Conservation (phyloP, 2,329 filamentous ascomycete genomes). For the Aspergillus latus region DNA sequence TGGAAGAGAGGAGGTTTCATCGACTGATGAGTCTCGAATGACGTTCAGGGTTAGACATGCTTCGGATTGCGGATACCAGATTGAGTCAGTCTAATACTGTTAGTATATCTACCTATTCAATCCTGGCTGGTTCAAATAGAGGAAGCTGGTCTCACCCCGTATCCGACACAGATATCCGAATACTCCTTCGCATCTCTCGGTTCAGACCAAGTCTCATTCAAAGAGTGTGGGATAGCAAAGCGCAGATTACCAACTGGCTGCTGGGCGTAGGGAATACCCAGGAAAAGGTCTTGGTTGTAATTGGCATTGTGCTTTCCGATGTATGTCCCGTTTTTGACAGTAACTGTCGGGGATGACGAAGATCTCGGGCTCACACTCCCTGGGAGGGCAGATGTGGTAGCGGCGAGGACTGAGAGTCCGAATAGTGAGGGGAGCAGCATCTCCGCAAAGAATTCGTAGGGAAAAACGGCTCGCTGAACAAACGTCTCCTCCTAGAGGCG, state of each 20-base stretch:
- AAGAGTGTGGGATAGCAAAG: slow-evolving; percentile 51
- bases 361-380: slow-evolving; percentile 20
- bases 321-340: slow-evolving; percentile 52
- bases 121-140: too few species aligned
- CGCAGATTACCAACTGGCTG: slow-evolving; percentile 55
- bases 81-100: slow-evolving; percentile 32
- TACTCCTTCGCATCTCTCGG: slow-evolving; percentile 47
- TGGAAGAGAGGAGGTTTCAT: slow-evolving; percentile 48
- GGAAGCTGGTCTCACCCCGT: slow-evolving; percentile 40
- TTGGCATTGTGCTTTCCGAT: slow-evolving; percentile 40
- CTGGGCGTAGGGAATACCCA: slow-evolving; percentile 59
- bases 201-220: slow-evolving; percentile 50
- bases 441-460: background rate
- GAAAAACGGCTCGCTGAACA: background rate
- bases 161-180: slow-evolving; percentile 52
- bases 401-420: background rate
- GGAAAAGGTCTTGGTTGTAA: slow-evolving; percentile 54
- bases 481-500: too few species aligned
- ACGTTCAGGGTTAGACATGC: slow-evolving; percentile 65
- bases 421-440: background rate
- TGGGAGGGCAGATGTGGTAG: slow-evolving; percentile 10
- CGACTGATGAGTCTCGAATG: slow-evolving; percentile 49
- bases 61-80: slow-evolving; percentile 45
- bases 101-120: background rate
- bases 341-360: slow-evolving; percentile 29